Evolutionary conservation across 1,284 basidiomycete species (phyloP).

Genomic region (Schizopora paradoxa): DNA sequence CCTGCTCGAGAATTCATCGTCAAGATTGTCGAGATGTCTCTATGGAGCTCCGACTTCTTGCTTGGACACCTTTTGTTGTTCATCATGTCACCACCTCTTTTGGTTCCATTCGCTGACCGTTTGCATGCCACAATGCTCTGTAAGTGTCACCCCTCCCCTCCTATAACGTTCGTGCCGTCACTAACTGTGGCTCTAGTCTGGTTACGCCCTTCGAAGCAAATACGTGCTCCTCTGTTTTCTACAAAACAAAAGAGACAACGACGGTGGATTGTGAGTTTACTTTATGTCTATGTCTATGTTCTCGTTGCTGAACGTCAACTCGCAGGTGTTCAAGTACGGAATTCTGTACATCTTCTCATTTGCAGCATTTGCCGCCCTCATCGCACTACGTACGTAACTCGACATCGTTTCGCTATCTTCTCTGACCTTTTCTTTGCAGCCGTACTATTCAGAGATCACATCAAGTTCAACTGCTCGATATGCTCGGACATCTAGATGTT

Average conservation of each 20-base stretch:
- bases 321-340: slow-evolving; percentile 73
- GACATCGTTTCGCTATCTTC: neutral
- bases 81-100: slow-evolving; percentile 76
- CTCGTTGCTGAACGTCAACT: slow-evolving; percentile 16
- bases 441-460: slow-evolving; percentile 62
- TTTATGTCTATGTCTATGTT: neutral
- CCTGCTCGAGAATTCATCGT: slow-evolving; percentile 94
- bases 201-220: slow-evolving; percentile 89
- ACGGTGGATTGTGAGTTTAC: slow-evolving; percentile 74
- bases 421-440: slow-evolving; percentile 35
- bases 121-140: slow-evolving; percentile 88
- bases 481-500: slow-evolving; percentile 79
- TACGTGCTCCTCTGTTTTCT: slow-evolving; percentile 91
- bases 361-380: slow-evolving; percentile 76
- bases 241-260: slow-evolving; percentile 89
- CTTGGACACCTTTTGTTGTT: slow-evolving; percentile 80
- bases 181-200: slow-evolving; percentile 57
- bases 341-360: slow-evolving; percentile 80
- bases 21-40: slow-evolving; percentile 94
- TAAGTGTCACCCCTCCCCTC: slow-evolving; percentile 36
- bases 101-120: slow-evolving; percentile 85
- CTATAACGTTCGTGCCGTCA: slow-evolving; percentile 18
- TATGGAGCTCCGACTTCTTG: slow-evolving; percentile 90
- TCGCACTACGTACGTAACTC: slow-evolving; percentile 62
- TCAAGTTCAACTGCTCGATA: slow-evolving; percentile 64